Evolutionary conservation across 441 rosid species (phyloP).

Genomic region (Populus hybrid): DNA sequence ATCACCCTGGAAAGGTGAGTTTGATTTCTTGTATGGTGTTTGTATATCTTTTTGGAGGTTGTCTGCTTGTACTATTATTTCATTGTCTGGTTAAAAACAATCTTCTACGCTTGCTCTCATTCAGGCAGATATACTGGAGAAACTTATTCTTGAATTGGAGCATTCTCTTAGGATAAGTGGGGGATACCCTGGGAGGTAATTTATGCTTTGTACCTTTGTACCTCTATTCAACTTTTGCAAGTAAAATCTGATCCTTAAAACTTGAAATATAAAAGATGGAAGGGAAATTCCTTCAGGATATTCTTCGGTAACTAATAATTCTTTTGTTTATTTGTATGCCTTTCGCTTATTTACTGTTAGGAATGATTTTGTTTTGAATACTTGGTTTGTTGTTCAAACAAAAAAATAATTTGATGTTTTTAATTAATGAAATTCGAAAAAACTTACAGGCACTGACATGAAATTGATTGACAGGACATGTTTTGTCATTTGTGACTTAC

Average conservation of each 20-base stretch:
- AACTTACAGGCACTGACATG: neutral
- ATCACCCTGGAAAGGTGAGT: conserved; percentile 81
- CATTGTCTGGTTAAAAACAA: conserved; percentile 8
- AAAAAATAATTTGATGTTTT: neutral
- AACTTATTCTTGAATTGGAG: conserved; percentile 84
- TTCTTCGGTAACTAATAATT: neutral
- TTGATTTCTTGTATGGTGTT: conserved; percentile 15
- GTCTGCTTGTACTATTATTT: conserved; percentile 4
- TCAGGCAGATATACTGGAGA: conserved; percentile 89
- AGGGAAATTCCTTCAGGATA: neutral
- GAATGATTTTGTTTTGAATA: neutral
- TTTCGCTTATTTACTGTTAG: neutral
- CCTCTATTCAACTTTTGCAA: neutral
- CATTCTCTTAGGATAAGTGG: conserved; percentile 61
- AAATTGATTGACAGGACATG: too few relatives aligned
- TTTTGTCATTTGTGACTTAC: neutral
- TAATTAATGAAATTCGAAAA: neutral
- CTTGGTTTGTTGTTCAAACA: neutral
- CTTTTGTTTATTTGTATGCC: neutral
- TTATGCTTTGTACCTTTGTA: conserved; percentile 17
- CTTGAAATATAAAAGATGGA: neutral
- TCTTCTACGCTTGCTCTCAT: conserved; percentile 16
- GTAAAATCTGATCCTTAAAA: neutral
- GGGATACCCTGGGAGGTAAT: conserved; percentile 78
- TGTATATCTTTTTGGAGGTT: conserved; percentile 8